Conservation (phyloP, 2,329 filamentous ascomycete genomes). For the Sporothrix inflata region DNA sequence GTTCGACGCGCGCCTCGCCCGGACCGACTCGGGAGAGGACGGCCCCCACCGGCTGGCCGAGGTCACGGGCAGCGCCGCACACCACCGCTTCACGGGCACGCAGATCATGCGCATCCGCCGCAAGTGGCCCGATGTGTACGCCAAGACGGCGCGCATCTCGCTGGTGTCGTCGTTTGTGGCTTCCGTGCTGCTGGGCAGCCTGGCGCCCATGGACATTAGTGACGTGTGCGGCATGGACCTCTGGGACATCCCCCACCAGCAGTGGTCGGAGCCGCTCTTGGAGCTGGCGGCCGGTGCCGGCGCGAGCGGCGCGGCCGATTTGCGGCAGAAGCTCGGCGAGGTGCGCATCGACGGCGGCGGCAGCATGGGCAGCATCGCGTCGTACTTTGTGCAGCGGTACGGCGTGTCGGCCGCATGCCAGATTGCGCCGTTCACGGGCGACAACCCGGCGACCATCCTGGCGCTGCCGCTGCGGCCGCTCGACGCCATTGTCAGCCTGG, state of each 20-base stretch:
- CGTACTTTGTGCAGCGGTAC: slow-evolving; percentile 79
- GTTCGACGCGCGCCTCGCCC: slow-evolving; percentile 70
- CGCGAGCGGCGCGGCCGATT: slow-evolving; percentile 62
- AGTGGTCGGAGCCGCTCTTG: slow-evolving; percentile 76
- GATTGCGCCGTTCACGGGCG: slow-evolving; percentile 86
- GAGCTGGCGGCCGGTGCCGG: slow-evolving; percentile 69
- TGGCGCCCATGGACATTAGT: slow-evolving; percentile 89
- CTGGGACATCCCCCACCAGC: slow-evolving; percentile 79
- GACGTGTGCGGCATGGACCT: slow-evolving; percentile 97
- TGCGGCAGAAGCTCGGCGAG: slow-evolving; percentile 78
- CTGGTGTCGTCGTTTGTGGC: slow-evolving; percentile 95
- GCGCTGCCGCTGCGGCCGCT: slow-evolving; percentile 83
- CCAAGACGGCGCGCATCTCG: slow-evolving; percentile 79
- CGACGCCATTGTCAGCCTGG: slow-evolving; percentile 92
- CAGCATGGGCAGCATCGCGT: slow-evolving; percentile 72
- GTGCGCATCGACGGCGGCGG: slow-evolving; percentile 80
- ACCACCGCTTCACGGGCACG: slow-evolving; percentile 97
- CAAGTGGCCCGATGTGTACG: slow-evolving; percentile 80
- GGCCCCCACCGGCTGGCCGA: slow-evolving; percentile 69
- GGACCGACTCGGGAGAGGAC: slow-evolving; percentile 45
- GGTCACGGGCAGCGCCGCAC: slow-evolving; percentile 86
- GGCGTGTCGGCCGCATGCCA: slow-evolving; percentile 76
- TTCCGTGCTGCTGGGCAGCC: slow-evolving; percentile 79
- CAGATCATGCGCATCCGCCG: slow-evolving; percentile 89
- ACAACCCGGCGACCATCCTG: slow-evolving; percentile 95